Evolutionary conservation across 148 eudicot species (phyloP), one percentile per base, ranked within the genome.

Genomic region (Rhododendron mucronatum): DNA sequence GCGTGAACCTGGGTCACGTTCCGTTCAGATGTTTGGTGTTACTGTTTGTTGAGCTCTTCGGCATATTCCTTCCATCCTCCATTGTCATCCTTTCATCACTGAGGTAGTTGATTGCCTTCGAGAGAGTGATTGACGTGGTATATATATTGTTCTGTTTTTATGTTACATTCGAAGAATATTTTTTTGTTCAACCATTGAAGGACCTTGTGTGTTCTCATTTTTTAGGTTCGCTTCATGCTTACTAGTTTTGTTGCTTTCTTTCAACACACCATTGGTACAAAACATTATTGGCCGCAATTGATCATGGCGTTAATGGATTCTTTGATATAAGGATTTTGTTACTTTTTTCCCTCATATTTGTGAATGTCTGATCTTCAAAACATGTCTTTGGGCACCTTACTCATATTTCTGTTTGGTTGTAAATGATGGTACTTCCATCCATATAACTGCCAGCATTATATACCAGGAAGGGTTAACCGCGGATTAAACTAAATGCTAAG

Each of bases 31-130:
- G 76, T 76, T 73, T 13, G 59, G 81, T 33, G 69, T 39, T 83
- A 28, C 78, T 3, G 26, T 18, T 83, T 83, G 84, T 59, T 21
- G 77, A 84, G 84, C 67, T 82, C 55, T 74, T 80, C 86, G 63
- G 78, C 51, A 45, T 83, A 87, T 33, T 37, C 71, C 74, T 53
- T 84, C 81, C 30, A 44, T 76, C 81, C 47, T 69, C 63, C 76
- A 33, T 21, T 41, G 8, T 41, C 74, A 35, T 11, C 26, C 45
- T 73, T 48, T 71, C 47, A 69, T 47, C 35, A 16, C 11, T 48
- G 63, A 50, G 79, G 57, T 69, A 50, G 85, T 65, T 61, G 7
- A 47, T 65, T 69, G 85, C 51, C 44, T 39, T 71, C 7, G 65
- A 50, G 59, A 67, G 79, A 84, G 41, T 65, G 37, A 67, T 45